Evolutionary conservation across 257 asterid species (phyloP).

Genomic region (Primulina huaijiensis): DNA sequence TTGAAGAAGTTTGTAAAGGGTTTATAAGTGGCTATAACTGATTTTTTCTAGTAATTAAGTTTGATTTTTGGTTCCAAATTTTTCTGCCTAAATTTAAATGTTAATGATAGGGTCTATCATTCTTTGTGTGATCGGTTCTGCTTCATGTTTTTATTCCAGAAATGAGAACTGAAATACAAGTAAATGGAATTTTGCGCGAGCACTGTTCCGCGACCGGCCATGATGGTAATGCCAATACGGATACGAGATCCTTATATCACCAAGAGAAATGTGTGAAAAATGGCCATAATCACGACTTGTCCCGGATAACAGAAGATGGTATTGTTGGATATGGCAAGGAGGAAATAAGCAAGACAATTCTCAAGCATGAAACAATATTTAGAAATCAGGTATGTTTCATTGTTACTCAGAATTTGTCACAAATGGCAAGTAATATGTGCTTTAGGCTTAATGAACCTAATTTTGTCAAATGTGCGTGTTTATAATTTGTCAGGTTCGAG

Average conservation of each 20-base stretch:
- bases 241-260: constrained; percentile 31
- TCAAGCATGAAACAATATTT: constrained; percentile 64
- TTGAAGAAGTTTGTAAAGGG: not conserved
- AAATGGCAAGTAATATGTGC: not conserved
- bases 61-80: not conserved
- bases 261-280: constrained; percentile 32
- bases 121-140: not conserved
- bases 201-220: constrained; percentile 39
- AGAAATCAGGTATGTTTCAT: constrained; percentile 54
- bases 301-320: constrained; percentile 23
- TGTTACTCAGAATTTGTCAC: not conserved
- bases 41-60: not conserved
- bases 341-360: constrained; percentile 54
- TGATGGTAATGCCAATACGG: constrained; percentile 35
- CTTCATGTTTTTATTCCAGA: constrained; percentile 35
- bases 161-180: constrained; percentile 71
- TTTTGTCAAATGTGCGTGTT: not conserved
- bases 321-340: constrained; percentile 37
- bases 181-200: constrained; percentile 34
- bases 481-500: constrained; percentile 53
- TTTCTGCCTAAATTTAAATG: not conserved
- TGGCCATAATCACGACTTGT: constrained; percentile 32
- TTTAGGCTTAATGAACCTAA: not conserved
- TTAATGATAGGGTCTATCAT: too few species aligned
- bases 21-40: not conserved